Conservation (phyloP, 2,329 filamentous ascomycete species). For the Penicillium brevicompactum region DNA sequence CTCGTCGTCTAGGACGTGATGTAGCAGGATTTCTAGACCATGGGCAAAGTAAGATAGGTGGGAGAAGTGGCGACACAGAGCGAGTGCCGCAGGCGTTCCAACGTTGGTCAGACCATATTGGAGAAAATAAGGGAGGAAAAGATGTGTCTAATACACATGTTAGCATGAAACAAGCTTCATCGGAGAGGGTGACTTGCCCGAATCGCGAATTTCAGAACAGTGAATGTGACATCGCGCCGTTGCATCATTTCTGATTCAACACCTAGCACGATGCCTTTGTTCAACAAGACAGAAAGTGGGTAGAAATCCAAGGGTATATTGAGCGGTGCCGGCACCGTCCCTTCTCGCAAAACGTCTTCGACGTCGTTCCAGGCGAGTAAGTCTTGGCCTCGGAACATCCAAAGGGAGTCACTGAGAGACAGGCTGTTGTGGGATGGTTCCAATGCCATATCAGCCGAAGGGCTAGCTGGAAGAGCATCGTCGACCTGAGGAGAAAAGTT, state of each 20-base stretch:
- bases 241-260: conserved; percentile 94
- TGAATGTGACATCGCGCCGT: conserved; percentile 86
- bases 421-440: conserved; percentile 50
- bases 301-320: conserved; percentile 92
- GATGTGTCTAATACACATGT: conserved; percentile 67
- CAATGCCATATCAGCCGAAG: conserved; percentile 49
- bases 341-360: conserved; percentile 75
- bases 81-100: conserved; percentile 77
- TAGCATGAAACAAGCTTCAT: conserved; percentile 12
- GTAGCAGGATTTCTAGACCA: conserved; percentile 85
- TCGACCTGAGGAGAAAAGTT: conserved; percentile 52
- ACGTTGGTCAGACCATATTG: conserved; percentile 75
- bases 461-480: conserved; percentile 52
- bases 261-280: conserved; percentile 86
- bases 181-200: conserved; percentile 60
- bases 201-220: conserved; percentile 84
- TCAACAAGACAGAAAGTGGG: conserved; percentile 81
- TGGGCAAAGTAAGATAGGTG: conserved; percentile 90
- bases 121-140: conserved; percentile 87
- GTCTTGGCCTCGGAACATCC: conserved; percentile 88
- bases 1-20: conserved; percentile 92
- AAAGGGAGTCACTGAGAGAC: conserved; percentile 80
- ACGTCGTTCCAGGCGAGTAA: conserved; percentile 89
- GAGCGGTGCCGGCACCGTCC: conserved; percentile 73
- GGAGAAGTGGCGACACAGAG: conserved; percentile 81